Evolutionary conservation across 2,329 filamentous ascomycete genomes (phyloP).

Genomic region (Penicillium sp.): DNA sequence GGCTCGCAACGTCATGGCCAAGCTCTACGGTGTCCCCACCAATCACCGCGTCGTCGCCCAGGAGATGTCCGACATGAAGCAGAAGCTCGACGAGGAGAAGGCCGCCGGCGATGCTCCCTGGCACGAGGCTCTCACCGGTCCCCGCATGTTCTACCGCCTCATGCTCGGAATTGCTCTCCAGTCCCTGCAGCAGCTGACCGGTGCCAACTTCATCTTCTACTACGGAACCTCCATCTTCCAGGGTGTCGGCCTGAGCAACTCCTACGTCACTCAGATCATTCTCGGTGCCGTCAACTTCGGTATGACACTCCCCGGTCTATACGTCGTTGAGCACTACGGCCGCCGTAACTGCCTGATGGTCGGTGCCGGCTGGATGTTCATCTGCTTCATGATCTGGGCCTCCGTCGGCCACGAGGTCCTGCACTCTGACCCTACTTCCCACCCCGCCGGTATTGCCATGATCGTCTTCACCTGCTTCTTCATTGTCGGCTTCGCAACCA

Average conservation of each 20-base stretch:
- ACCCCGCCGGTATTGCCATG: slow-evolving; percentile 60
- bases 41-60: slow-evolving; percentile 53
- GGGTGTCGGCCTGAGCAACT: slow-evolving; percentile 62
- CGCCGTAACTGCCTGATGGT: slow-evolving; percentile 64
- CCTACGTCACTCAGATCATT: slow-evolving; percentile 64
- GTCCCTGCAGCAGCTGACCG: slow-evolving; percentile 47
- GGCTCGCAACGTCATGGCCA: slow-evolving; percentile 51
- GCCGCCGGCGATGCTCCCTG: slow-evolving; percentile 39
- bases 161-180: slow-evolving; percentile 45
- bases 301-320: slow-evolving; percentile 64
- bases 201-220: slow-evolving; percentile 51
- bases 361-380: slow-evolving; percentile 64
- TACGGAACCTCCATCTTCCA: slow-evolving; percentile 59
- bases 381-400: slow-evolving; percentile 59
- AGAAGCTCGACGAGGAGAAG: slow-evolving; percentile 55
- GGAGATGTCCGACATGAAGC: slow-evolving; percentile 56
- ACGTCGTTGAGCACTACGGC: slow-evolving; percentile 65
- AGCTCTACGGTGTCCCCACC: slow-evolving; percentile 53
- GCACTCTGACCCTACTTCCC: slow-evolving; percentile 35
- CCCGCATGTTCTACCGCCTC: slow-evolving; percentile 47
- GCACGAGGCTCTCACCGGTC: slow-evolving; percentile 46
- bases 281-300: slow-evolving; percentile 64
- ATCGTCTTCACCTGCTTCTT: slow-evolving; percentile 71
- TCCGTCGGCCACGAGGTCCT: slow-evolving; percentile 51
- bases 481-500: slow-evolving; percentile 66